Evolutionary conservation across 768 basidiomycete genomes (phyloP).

Genomic region (Pisolithus sp.): DNA sequence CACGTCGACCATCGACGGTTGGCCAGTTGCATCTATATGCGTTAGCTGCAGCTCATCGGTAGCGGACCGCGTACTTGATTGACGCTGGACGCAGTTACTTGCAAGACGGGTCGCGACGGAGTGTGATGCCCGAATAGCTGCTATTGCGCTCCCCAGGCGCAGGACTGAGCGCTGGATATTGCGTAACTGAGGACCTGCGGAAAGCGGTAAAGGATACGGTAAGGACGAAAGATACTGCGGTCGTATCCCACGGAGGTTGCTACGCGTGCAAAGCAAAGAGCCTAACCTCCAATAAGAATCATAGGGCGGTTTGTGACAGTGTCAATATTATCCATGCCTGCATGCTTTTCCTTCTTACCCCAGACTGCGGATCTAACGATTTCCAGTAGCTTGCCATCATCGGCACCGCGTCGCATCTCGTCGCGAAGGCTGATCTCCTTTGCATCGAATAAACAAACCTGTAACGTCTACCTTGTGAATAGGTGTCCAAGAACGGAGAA

Average conservation of each 20-base stretch:
- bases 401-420: constrained; percentile 56
- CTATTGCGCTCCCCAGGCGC: neutral
- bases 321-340: constrained; percentile 77
- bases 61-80: constrained; percentile 16
- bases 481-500: neutral
- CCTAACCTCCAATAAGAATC: constrained; percentile 93
- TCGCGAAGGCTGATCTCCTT: constrained; percentile 81
- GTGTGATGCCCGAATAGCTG: neutral
- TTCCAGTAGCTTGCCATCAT: constrained; percentile 54
- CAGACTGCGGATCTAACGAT: constrained; percentile 60
- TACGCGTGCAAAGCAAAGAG: constrained; percentile 26
- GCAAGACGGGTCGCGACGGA: neutral
- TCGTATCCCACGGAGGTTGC: constrained; percentile 8
- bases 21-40: constrained; percentile 67
- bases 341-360: constrained; percentile 76
- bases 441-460: constrained; percentile 87
- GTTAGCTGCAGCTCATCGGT: constrained; percentile 37
- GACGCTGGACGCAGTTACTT: constrained; percentile 11
- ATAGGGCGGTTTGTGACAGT: constrained; percentile 76
- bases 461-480: constrained; percentile 1
- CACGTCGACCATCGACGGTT: constrained; percentile 81
- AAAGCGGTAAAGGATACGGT: constrained; percentile 15
- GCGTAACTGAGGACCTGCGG: constrained; percentile 9
- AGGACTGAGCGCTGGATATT: constrained; percentile 1
- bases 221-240: constrained; percentile 14